Evolutionary conservation across 2,329 filamentous ascomycete genomes (phyloP).

Genomic region (Aspergillus spinulosporus): DNA sequence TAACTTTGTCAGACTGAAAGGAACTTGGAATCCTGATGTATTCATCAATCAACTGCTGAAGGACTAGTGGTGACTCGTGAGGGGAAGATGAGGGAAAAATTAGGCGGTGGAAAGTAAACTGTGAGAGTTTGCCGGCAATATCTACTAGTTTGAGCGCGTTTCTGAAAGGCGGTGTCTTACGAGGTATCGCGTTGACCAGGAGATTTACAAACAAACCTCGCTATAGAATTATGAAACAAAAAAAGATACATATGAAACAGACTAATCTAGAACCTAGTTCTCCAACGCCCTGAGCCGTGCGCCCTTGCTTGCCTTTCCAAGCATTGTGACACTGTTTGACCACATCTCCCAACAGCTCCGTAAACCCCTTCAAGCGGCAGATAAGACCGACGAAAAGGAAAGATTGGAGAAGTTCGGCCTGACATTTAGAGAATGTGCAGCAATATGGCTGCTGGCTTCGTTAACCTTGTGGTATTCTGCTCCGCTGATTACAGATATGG

Average conservation of each 20-base stretch:
- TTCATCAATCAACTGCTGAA: background rate
- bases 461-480: constrained; percentile 28
- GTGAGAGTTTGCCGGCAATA: constrained; percentile 17
- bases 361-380: too few species aligned
- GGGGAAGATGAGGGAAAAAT: constrained; percentile 14
- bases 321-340: too few species aligned
- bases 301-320: too few species aligned
- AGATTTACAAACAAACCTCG: too few species aligned
- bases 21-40: too few species aligned
- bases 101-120: constrained; percentile 14
- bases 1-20: too few species aligned
- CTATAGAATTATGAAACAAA: too few species aligned
- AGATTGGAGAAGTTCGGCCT: background rate
- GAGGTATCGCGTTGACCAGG: background rate
- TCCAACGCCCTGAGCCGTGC: too few species aligned
- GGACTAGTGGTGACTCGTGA: constrained; percentile 4
- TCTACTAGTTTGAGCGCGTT: background rate
- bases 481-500: constrained; percentile 16
- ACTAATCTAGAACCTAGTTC: too few species aligned
- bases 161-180: background rate
- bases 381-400: background rate
- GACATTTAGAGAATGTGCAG: background rate
- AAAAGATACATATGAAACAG: too few species aligned
- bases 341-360: too few species aligned
- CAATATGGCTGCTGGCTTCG: constrained; percentile 19